These are phyloP conservation scores for Agarophyton chilense DNA, from an alignment of 23 red algal species.

Conservation along the genomic window DNA sequence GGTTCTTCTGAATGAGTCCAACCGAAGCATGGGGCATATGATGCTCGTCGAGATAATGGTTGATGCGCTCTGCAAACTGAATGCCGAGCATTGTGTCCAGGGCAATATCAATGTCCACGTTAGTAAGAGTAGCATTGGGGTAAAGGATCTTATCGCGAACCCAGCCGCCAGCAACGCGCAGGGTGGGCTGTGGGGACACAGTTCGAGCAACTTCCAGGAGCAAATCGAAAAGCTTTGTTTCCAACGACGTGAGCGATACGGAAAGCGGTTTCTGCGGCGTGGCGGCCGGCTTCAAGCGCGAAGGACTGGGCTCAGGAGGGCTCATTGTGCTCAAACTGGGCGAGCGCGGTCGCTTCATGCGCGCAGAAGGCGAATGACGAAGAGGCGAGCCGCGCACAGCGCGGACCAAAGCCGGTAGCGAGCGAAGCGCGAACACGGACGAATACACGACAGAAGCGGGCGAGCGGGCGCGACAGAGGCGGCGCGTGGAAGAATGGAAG, in stretches of 20 bases:
- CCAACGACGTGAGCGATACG: conserved; percentile 38
- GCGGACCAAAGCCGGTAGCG: neutral
- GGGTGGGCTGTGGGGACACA: conserved; percentile 26
- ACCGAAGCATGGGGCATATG: conserved; percentile 47
- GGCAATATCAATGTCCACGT: conserved; percentile 94
- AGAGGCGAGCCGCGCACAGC: neutral
- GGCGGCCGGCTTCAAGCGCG: neutral
- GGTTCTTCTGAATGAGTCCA: conserved; percentile 90
- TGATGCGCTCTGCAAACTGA: conserved; percentile 81
- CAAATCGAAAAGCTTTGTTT: conserved; percentile 49
- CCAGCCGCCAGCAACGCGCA: conserved; percentile 99
- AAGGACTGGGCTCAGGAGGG: neutral
- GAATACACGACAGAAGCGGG: neutral
- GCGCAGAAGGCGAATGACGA: neutral
- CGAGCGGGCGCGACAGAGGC: neutral
- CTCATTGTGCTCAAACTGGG: conserved; percentile 27
- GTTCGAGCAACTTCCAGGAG: conserved; percentile 42
- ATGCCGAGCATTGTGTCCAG: conserved; percentile 87
- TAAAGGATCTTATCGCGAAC: conserved; percentile 92
- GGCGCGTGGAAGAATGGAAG: neutral
- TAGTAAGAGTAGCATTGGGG: conserved; percentile 15
- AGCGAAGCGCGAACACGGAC: neutral
- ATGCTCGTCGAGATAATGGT: conserved; percentile 53
- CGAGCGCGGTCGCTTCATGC: conserved; percentile 25
- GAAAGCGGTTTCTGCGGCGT: neutral